phyloP scores from a whole-genome alignment of 768 basidiomycete genomes.

The Pulveroboletus ravenelii region DNA sequence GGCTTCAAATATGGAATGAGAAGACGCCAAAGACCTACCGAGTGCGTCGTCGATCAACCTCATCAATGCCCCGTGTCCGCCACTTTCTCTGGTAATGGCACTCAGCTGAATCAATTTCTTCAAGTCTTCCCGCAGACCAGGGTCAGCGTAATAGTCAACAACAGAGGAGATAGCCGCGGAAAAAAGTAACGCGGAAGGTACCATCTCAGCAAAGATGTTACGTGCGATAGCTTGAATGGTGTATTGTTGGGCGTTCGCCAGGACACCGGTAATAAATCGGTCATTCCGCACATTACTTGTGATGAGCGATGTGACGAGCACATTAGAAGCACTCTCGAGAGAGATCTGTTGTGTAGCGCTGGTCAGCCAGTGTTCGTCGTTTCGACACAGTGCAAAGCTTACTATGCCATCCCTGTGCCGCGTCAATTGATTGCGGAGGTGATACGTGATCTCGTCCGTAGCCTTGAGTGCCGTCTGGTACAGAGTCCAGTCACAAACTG shows the following conservation, averaged over 20 bases:
- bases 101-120: conserved; percentile 38
- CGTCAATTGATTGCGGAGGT: conserved; percentile 22
- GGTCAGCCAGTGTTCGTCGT: background rate
- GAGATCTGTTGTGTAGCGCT: conserved; percentile 10
- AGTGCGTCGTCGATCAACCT: conserved; percentile 45
- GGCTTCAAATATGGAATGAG: conserved; percentile 17
- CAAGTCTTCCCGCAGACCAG: conserved; percentile 28
- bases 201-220: conserved; percentile 48
- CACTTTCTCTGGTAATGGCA: conserved; percentile 22
- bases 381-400: conserved; percentile 2
- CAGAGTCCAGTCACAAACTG: conserved; percentile 30
- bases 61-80: conserved; percentile 32
- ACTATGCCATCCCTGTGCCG: conserved; percentile 18
- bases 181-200: conserved; percentile 54
- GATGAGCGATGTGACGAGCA: conserved; percentile 17
- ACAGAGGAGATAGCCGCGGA: conserved; percentile 52
- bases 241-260: conserved; percentile 2
- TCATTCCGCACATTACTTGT: conserved; percentile 23
- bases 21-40: conserved; percentile 28
- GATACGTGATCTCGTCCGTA: conserved; percentile 22
- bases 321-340: conserved; percentile 17
- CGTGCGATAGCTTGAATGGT: conserved; percentile 37
- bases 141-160: conserved; percentile 56
- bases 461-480: conserved; percentile 25
- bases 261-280: conserved; percentile 14